phyloP scores from a whole-genome alignment of 805 yeast species.

The Monosporozyma yasuniensis region DNA sequence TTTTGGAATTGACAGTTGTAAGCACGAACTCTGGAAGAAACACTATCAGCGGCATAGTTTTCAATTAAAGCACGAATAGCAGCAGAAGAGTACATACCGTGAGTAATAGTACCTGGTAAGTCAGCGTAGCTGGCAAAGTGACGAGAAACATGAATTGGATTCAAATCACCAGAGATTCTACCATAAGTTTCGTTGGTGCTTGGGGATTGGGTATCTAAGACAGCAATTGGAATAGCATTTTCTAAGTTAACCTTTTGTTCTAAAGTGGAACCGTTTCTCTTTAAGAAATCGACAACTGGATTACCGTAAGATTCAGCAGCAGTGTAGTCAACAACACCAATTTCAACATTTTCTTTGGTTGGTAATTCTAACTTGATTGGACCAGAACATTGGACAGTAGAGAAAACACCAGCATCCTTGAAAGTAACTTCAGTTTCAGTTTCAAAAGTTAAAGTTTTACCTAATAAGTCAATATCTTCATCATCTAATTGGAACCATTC shows the following conservation, averaged over 20 bases:
- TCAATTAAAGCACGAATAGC: constrained; percentile 91
- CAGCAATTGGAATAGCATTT: constrained; percentile 76
- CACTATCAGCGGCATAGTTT: constrained; percentile 97
- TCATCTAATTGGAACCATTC: constrained; percentile 92
- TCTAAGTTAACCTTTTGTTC: constrained; percentile 92
- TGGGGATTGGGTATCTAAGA: constrained; percentile 65
- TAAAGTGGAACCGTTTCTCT: constrained; percentile 84
- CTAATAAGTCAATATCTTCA: constrained; percentile 58
- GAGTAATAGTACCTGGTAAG: constrained; percentile 96
- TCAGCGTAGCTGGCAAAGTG: constrained; percentile 89
- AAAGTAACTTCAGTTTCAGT: constrained; percentile 75
- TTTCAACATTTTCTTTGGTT: constrained; percentile 76
- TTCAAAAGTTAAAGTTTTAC: constrained; percentile 80
- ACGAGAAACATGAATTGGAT: constrained; percentile 95
- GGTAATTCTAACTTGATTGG: constrained; percentile 81
- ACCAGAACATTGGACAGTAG: constrained; percentile 78
- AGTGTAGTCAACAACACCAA: constrained; percentile 76
- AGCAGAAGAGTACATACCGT: constrained; percentile 98
- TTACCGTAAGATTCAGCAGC: constrained; percentile 94
- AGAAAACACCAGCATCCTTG: constrained; percentile 66
- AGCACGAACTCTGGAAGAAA: constrained; percentile 91
- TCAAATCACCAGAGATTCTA: constrained; percentile 94
- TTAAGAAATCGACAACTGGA: constrained; percentile 90
- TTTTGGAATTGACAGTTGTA: constrained; percentile 86
- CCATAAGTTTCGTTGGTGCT: constrained; percentile 95